Evolutionary conservation across 83 land plant genomes (phyloP), one percentile per base, ranked within the genome.

Genomic region (Picea engelmannii): DNA sequence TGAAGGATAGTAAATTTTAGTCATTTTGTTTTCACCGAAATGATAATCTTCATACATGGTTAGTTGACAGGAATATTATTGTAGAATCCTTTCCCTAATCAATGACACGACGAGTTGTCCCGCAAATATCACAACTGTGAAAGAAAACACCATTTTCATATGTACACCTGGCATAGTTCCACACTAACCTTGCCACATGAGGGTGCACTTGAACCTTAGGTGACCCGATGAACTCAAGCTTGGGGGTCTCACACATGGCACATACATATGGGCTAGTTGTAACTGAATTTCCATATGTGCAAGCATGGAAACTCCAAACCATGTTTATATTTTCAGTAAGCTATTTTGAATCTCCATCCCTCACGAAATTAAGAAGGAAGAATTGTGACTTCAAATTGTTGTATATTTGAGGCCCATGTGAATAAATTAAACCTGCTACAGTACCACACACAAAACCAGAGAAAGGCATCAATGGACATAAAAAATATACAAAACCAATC

Each of bases 121-220:
- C 18, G n/a, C 58, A 73, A 8, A 21, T 25, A 16, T 73, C 58
- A 73, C 76, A 73, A 73, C 4, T 23, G 47, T n/a, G 58, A 4
- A 73, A 73, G 58, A 20, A 73, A 44, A 73, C 76, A 73, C 76
- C 76, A 44, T 73, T 73, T 73, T 73, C 76, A 73, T 42, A n/a
- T n/a, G 76, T 47, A 44, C 76, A 73, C 21, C 24, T 73, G 44
- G 76, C 24, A 52, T 27, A 73, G 76, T 44, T 73, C 76, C 76
- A 73, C n/a, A 73, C 76, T 52, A 73, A 73, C 15, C 76, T 58
- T 47, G 25, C 23, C 76, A n/a, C 59, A 55, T 55, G 15, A 55
- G 15, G 15, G 15, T 13, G 59, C 13, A 55, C 59, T 55, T 55
- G 59, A 55, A 55, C 47, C 47, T 73, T 24, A 73, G 16, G 25